Evolutionary conservation across 192 early-diverging fungal genomes (phyloP), one percentile per base, ranked within the genome.

Genomic region (Allomyces arbusculus): DNA sequence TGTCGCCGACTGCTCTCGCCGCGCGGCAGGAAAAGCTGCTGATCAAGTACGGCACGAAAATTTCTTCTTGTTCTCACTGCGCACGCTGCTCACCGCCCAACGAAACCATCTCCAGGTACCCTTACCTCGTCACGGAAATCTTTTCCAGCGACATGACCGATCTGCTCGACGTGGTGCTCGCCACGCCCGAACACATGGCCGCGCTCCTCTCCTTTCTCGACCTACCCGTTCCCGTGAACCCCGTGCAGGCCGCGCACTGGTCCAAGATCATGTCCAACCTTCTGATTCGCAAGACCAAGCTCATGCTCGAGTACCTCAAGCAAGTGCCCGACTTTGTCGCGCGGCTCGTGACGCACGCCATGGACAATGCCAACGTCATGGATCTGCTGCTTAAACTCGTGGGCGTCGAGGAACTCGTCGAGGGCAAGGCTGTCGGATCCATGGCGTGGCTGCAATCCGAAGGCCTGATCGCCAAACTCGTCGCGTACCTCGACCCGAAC

Each of bases 331-430:
- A 88, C 63, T 84, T 91, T 11, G 81, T 95, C 0, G 68, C 71
- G 28, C 86, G 83, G 71, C 82, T 97, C 43, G 76, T 97, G 12
- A 76, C 73, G 62, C 94, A 97, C 71, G 50, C 50, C 12, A 80
- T 97, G 72, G 84, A 84, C 24, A 89, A 84, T 62, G 90, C 91
- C 12, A 80, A 92, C 0, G 87, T 95, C 61, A 89, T 89, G 65
- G 94, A 97, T 70, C 77, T 97, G 33, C 73, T 97, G 62, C 82
- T 97, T 61, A 95, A 91, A 68, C 80, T 97, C 14, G 88, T 97
- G 65, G 92, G 90, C 69, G 78, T 93, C 66, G 91, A 92, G 63
- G 94, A 97, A 68, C 76, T 91, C 22, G 84, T 87, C 19, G 87
- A 91, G 68, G 91, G 87, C 1, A 78, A 82, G 20, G 89, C 91